Evolutionary conservation across 371 early-diverging fungal genomes (phyloP).

Genomic region (Neoconidiobolus thromboides): DNA sequence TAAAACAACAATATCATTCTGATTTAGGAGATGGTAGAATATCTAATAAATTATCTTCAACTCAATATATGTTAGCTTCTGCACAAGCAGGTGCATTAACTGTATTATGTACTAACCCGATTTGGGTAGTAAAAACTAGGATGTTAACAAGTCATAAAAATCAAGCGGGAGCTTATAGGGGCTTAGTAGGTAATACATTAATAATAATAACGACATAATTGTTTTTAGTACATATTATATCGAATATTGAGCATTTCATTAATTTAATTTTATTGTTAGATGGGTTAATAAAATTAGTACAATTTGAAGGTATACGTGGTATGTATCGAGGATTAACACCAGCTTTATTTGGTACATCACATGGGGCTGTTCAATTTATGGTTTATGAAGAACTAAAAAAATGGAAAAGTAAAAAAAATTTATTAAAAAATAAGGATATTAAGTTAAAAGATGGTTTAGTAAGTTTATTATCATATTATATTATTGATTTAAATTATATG

Average conservation of each 20-base stretch:
- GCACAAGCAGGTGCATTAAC: slow-evolving; percentile 65
- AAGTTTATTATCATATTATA: too few relatives aligned
- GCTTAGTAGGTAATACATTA: slow-evolving; percentile 27
- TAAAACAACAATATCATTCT: slow-evolving; percentile 53
- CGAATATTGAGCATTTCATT: background rate
- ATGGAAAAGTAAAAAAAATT: too few relatives aligned
- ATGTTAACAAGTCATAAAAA: slow-evolving; percentile 56
- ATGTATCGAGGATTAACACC: slow-evolving; percentile 77
- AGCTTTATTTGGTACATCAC: slow-evolving; percentile 74
- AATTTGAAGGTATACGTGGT: slow-evolving; percentile 63
- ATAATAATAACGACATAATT: too few relatives aligned
- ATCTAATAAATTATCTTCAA: slow-evolving; percentile 20
- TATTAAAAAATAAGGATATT: background rate
- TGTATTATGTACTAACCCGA: slow-evolving; percentile 67
- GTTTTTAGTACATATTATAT: too few relatives aligned
- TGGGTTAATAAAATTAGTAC: slow-evolving; percentile 36
- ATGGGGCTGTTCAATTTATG: slow-evolving; percentile 93
- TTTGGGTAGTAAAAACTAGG: slow-evolving; percentile 90
- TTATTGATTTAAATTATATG: too few relatives aligned
- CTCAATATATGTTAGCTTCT: slow-evolving; percentile 69
- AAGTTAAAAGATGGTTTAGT: too few relatives aligned
- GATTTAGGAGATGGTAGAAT: slow-evolving; percentile 12
- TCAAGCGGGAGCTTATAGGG: slow-evolving; percentile 46
- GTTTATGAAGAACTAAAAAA: slow-evolving; percentile 87
- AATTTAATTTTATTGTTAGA: slow-evolving; percentile 14